Percentiles rank a stretch among this genome's conserved stretches.
These are phyloP conservation scores for Aspergillus viridinutans DNA, from an alignment of 2,329 filamentous ascomycete species.

Conservation along the genomic window DNA sequence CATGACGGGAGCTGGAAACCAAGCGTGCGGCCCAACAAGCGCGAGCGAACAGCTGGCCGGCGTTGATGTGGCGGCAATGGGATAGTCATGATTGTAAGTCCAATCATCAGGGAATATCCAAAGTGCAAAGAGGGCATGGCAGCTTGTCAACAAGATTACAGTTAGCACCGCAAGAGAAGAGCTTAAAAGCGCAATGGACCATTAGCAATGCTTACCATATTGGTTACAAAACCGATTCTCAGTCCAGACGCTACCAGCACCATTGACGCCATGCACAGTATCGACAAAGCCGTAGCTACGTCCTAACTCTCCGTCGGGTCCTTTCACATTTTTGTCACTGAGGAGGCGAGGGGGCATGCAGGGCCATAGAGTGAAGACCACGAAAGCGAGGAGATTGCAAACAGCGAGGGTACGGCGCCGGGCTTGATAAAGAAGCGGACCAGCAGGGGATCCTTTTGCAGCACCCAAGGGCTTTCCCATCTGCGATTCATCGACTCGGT, in stretches of 20 bases:
- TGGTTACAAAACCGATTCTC: constrained; percentile 72
- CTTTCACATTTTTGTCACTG: constrained; percentile 51
- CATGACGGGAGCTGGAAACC: constrained; percentile 44
- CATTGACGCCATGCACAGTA: constrained; percentile 54
- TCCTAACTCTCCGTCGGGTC: constrained; percentile 54
- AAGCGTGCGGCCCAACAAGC: constrained; percentile 32
- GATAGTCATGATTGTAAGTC: constrained; percentile 63
- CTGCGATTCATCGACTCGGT: constrained; percentile 43
- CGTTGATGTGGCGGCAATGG: constrained; percentile 56
- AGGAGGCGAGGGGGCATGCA: constrained; percentile 59
- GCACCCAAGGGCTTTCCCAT: constrained; percentile 34
- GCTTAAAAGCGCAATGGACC: neutral
- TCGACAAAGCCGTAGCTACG: constrained; percentile 59
- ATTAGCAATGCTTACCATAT: constrained; percentile 51
- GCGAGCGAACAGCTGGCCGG: constrained; percentile 30
- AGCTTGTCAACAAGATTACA: constrained; percentile 42
- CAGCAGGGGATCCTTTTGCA: constrained; percentile 41
- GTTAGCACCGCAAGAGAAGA: neutral
- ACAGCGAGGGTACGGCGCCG: constrained; percentile 54
- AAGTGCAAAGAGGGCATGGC: constrained; percentile 75
- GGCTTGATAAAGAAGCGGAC: constrained; percentile 52
- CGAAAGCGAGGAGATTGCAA: constrained; percentile 57
- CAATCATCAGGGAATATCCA: constrained; percentile 69
- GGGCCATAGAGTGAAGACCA: constrained; percentile 57
- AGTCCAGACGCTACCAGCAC: constrained; percentile 66